Base-by-base conservation (phyloP, 2,329 filamentous ascomycete species). In the Aureobasidium subglaciale region DNA sequence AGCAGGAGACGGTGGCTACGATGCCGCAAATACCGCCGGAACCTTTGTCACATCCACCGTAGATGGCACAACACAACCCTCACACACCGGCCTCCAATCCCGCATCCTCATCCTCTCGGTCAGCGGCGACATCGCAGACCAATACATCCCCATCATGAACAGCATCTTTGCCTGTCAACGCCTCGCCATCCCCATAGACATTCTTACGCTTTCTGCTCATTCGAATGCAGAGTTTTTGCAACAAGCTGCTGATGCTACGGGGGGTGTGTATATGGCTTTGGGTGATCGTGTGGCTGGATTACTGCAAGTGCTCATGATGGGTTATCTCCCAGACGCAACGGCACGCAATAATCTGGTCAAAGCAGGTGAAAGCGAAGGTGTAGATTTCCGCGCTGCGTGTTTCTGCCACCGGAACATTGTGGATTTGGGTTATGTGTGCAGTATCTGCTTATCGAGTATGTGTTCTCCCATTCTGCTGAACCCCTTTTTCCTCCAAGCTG, bases 71-170 rank as follows among this genome's bases (percentile, higher is more conserved):
- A 62, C 63, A 53, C 64, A 63, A 61, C 68, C 65, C 57, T 67
- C 60, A 57, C 67, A 58, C 62, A 70, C 62, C 62, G 76, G 80
- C 16, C 76, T 93, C 18, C 85, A 88, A 62, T 86, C 86, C 13
- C 87, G 93, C 58, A 95, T 99, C 65, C 80, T 99, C 55, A 85
- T 97, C 60, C 70, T 99, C 54, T 95, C 88, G 45, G 90, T 96
- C 4, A 95, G 89, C 43, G 90, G 90, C 66, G 88, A 92, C 64
- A 82, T 95, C 0, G 84, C 90, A 5, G 87, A 82, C 59, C 85
- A 97, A 71, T 99, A 99, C 74, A 99, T 99, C 56, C 87, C 92
- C 0, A 93, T 95, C 63, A 99, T 99, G 93, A 99, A 99, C 73
- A 83, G 87, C 64, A 95, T 97, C 59, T 99, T 99, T 71, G 93